A percentile compares a stretch with the other conserved stretches of the same genome.
Evolutionary conservation across 192 early-diverging fungal species (phyloP).

Genomic region (Linnemannia elongata): DNA sequence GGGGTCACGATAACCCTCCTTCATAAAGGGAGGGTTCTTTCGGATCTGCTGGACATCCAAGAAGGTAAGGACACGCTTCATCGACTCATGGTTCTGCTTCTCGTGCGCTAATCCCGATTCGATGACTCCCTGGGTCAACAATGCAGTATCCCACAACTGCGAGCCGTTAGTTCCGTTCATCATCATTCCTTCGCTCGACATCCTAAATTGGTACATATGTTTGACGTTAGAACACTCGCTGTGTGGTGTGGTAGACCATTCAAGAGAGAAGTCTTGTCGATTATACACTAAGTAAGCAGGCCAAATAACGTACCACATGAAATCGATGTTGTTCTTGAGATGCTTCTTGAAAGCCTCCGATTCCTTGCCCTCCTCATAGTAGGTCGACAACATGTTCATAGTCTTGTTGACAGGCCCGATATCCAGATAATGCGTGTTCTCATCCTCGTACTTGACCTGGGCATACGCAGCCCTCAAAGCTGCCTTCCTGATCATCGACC

Average conservation of each 20-base stretch:
- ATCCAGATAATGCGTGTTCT: slow-evolving; percentile 90
- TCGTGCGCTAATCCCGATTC: slow-evolving; percentile 84
- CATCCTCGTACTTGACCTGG: slow-evolving; percentile 90
- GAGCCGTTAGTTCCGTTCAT: slow-evolving; percentile 97
- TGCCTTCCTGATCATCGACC: slow-evolving; percentile 67
- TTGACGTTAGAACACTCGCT: too few species aligned
- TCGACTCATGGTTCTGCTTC: slow-evolving; percentile 73
- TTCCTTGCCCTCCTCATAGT: slow-evolving; percentile 88
- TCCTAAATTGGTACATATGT: slow-evolving; percentile 39
- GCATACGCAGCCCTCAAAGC: slow-evolving; percentile 83
- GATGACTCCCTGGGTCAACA: slow-evolving; percentile 86
- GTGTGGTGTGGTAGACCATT: background rate
- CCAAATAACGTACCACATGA: slow-evolving; percentile 77
- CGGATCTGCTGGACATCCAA: slow-evolving; percentile 91
- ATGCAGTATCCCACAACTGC: slow-evolving; percentile 97
- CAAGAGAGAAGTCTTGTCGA: too few species aligned
- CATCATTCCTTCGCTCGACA: slow-evolving; percentile 91
- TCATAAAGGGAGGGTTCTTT: slow-evolving; percentile 73
- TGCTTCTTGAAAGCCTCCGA: slow-evolving; percentile 84
- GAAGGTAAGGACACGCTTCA: slow-evolving; percentile 83
- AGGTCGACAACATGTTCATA: slow-evolving; percentile 92
- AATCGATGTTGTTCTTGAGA: slow-evolving; percentile 80
- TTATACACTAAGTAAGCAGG: background rate
- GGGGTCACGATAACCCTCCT: slow-evolving; percentile 82
- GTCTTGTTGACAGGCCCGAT: slow-evolving; percentile 97